These are phyloP conservation scores for Irpex lacteus DNA, from an alignment of 1,284 basidiomycete genomes.

Conservation along the genomic window DNA sequence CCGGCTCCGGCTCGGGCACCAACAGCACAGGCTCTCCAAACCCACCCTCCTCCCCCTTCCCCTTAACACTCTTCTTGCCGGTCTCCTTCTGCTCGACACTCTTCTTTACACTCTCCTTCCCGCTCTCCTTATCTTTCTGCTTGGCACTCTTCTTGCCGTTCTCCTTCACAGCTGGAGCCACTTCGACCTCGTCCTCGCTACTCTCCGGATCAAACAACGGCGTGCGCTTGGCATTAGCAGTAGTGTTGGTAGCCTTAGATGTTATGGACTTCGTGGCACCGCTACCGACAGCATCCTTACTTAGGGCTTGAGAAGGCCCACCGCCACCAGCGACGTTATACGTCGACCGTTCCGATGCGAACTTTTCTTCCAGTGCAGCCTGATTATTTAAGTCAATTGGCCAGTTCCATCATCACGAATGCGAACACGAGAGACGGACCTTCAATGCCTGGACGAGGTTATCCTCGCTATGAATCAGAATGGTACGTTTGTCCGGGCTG, in stretches of 20 bases:
- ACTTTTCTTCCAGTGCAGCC: conserved; percentile 59
- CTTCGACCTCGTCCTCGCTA: background rate
- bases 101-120: too few relatives aligned
- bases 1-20: too few relatives aligned
- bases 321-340: conserved; percentile 51
- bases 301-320: conserved; percentile 3
- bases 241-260: too few relatives aligned
- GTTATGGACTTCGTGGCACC: too few relatives aligned
- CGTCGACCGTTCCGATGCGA: conserved; percentile 65
- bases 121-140: too few relatives aligned
- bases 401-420: background rate
- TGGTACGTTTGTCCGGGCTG: conserved; percentile 94
- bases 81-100: too few relatives aligned
- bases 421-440: conserved; percentile 39
- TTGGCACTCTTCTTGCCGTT: too few relatives aligned
- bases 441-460: conserved; percentile 80
- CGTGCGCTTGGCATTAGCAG: too few relatives aligned
- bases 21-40: too few relatives aligned
- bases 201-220: background rate
- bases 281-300: too few relatives aligned
- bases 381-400: conserved; percentile 21
- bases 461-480: conserved; percentile 88
- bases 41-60: too few relatives aligned
- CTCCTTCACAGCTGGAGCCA: background rate
- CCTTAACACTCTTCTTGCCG: too few relatives aligned